Conservation (phyloP, 441 rosid genomes). For the Populus hybrid region DNA sequence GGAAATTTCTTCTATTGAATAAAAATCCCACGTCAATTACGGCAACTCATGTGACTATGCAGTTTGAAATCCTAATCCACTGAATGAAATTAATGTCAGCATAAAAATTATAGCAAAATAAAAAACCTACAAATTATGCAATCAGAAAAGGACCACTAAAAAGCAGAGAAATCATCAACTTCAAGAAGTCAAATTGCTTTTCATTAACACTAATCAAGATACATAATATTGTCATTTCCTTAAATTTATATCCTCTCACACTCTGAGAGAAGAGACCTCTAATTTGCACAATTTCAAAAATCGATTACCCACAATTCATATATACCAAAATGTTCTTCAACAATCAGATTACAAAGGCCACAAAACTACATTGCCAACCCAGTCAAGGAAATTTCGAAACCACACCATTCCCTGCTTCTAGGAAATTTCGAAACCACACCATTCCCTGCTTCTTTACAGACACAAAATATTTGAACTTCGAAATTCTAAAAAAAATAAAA, state of each 20-base stretch:
- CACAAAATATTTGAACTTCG: background rate
- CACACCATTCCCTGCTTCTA: background rate
- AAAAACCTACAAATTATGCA: background rate
- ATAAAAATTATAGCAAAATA: background rate
- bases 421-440: background rate
- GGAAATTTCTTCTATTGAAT: background rate
- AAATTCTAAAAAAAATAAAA: background rate
- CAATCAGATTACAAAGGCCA: background rate
- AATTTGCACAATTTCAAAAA: too few relatives aligned
- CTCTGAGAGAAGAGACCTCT: background rate
- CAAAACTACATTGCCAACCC: background rate
- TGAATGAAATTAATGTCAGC: background rate
- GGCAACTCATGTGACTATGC: background rate
- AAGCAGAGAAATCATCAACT: background rate
- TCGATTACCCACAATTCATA: background rate
- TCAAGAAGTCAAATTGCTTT: background rate
- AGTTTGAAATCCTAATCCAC: background rate
- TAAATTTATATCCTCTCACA: background rate
- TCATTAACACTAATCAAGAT: background rate
- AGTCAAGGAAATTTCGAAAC: slow-evolving; percentile 1
- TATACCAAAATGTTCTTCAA: background rate
- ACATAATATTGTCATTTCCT: background rate
- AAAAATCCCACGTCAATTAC: background rate
- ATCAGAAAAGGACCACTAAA: background rate
- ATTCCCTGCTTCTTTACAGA: slow-evolving; percentile 6